Conservation (phyloP, 306 rosid species). For the Boehmeria nivea region DNA sequence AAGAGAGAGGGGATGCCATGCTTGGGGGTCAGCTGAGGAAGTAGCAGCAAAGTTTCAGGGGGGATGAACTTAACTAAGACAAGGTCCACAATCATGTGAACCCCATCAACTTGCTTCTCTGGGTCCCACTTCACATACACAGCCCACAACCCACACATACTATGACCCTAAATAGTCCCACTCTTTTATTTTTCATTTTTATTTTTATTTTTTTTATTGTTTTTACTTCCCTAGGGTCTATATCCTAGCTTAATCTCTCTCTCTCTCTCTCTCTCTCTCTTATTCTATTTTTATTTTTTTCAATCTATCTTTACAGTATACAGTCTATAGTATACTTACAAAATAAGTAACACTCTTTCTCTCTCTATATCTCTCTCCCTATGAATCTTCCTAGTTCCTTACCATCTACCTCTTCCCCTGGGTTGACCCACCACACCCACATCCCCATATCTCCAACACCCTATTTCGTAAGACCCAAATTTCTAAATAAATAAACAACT, state of each 20-base stretch:
- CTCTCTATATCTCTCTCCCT: slow-evolving; percentile 12
- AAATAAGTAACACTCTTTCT: not conserved
- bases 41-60: slow-evolving; percentile 73
- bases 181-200: not conserved
- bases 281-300: too few species aligned
- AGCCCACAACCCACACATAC: slow-evolving; percentile 57
- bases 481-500: not conserved
- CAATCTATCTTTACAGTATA: not conserved
- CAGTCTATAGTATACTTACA: too few species aligned
- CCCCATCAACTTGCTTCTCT: slow-evolving; percentile 64
- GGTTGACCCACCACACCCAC: slow-evolving; percentile 65
- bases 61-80: slow-evolving; percentile 75
- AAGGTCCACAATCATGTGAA: slow-evolving; percentile 85
- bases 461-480: not conserved
- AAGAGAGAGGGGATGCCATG: slow-evolving; percentile 25
- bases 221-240: slow-evolving; percentile 7
- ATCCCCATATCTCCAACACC: slow-evolving; percentile 39
- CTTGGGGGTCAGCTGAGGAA: slow-evolving; percentile 22
- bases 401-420: slow-evolving; percentile 19
- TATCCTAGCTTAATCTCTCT: too few species aligned
- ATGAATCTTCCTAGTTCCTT: slow-evolving; percentile 74
- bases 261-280: too few species aligned
- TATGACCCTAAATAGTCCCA: slow-evolving; percentile 6
- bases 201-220: not conserved
- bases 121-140: slow-evolving; percentile 60